phyloP scores from a whole-genome alignment of 805 yeast genomes.

The Cyberlindnera meyerae region DNA sequence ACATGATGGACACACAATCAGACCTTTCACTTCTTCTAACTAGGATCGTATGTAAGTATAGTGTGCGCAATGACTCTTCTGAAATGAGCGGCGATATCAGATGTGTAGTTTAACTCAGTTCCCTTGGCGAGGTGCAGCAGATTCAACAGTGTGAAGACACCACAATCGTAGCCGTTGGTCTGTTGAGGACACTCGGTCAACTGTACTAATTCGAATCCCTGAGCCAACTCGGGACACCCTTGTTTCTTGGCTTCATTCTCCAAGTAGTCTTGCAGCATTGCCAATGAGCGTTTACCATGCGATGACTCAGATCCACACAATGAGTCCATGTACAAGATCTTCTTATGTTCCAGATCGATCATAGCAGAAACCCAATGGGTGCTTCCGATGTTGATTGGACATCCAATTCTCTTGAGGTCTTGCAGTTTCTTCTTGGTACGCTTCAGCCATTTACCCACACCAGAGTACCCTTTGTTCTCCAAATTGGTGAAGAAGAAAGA shows the following conservation, averaged over 20 bases:
- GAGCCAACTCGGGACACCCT: constrained; percentile 28
- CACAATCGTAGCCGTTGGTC: constrained; percentile 89
- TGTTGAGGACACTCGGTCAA: constrained; percentile 69
- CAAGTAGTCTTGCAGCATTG: constrained; percentile 56
- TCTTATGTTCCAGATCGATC: constrained; percentile 54
- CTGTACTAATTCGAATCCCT: constrained; percentile 29
- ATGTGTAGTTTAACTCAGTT: constrained; percentile 48
- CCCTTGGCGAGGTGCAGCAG: constrained; percentile 57
- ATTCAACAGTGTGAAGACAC: constrained; percentile 83
- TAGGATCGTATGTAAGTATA: no score
- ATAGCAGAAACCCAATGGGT: constrained; percentile 93
- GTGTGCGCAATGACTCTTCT: constrained; percentile 41
- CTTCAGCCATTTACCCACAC: constrained; percentile 83
- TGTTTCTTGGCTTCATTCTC: constrained; percentile 57
- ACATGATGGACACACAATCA: no score
- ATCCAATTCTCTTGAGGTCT: constrained; percentile 59
- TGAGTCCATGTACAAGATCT: constrained; percentile 76
- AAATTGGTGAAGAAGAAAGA: constrained; percentile 84
- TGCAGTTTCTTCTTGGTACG: constrained; percentile 65
- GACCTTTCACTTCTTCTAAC: no score
- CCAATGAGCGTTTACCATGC: constrained; percentile 35
- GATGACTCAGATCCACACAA: constrained; percentile 40
- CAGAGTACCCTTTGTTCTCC: constrained; percentile 65
- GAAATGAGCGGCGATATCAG: constrained; percentile 62
- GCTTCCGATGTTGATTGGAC: constrained; percentile 79